Evolutionary conservation across 1,284 basidiomycete species (phyloP).

Genomic region (Ceratorhiza oryzae-sativae): DNA sequence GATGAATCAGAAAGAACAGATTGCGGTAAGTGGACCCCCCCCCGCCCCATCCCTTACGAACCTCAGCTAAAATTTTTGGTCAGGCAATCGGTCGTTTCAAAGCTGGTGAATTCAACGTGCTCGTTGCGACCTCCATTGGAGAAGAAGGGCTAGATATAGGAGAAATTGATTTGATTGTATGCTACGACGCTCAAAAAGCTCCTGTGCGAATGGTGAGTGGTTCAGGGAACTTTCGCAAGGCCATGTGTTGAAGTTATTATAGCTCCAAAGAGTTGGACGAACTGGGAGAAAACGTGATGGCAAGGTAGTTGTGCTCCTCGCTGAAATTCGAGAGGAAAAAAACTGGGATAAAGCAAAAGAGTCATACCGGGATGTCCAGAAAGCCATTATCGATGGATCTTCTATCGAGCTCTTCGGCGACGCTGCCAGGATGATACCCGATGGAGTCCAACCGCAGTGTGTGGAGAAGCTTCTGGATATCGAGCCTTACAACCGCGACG

Average conservation of each 20-base stretch:
- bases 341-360: slow-evolving; percentile 93
- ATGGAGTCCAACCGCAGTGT: slow-evolving; percentile 75
- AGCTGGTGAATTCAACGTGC: slow-evolving; percentile 84
- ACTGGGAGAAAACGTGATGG: slow-evolving; percentile 95
- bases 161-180: slow-evolving; percentile 96
- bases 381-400: slow-evolving; percentile 84
- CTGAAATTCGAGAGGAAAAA: slow-evolving; percentile 88
- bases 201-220: slow-evolving; percentile 89
- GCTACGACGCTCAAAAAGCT: slow-evolving; percentile 96
- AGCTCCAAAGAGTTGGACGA: slow-evolving; percentile 96
- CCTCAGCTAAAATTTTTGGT: neutral
- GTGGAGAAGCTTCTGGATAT: slow-evolving; percentile 85
- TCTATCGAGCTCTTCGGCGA: slow-evolving; percentile 92
- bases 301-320: slow-evolving; percentile 89
- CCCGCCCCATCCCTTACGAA: neutral
- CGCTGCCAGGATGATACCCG: slow-evolving; percentile 85
- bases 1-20: slow-evolving; percentile 89
- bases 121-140: slow-evolving; percentile 96
- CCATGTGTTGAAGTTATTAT: slow-evolving; percentile 27
- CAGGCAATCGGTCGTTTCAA: slow-evolving; percentile 89
- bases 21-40: slow-evolving; percentile 63
- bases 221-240: neutral
- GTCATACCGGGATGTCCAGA: slow-evolving; percentile 89
- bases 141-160: slow-evolving; percentile 99
- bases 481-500: slow-evolving; percentile 69